Evolutionary conservation across 129 eudicot species (phyloP).

Genomic region (Sambucus nigra): DNA sequence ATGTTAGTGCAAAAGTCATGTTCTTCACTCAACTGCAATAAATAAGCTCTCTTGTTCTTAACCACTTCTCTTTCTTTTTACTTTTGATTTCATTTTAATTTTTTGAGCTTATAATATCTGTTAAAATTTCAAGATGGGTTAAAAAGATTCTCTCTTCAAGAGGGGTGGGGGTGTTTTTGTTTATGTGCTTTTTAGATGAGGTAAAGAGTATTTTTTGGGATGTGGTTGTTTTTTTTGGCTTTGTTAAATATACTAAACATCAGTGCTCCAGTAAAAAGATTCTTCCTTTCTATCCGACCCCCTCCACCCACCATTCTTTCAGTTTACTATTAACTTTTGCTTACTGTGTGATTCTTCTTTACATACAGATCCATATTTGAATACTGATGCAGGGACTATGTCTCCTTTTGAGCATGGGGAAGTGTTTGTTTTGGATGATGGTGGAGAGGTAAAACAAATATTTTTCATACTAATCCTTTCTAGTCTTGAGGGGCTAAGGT

Average conservation of each 20-base stretch:
- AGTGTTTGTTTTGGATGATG: slow-evolving; percentile 91
- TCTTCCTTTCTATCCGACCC: background rate
- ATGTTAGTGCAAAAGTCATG: background rate
- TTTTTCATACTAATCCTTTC: background rate
- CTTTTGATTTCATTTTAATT: background rate
- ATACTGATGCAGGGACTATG: slow-evolving; percentile 99
- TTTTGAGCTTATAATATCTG: background rate
- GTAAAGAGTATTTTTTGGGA: background rate
- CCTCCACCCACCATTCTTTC: background rate
- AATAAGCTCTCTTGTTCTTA: background rate
- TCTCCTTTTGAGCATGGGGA: slow-evolving; percentile 99
- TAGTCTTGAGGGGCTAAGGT: too few species aligned
- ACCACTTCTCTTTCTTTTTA: background rate
- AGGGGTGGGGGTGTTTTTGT: background rate
- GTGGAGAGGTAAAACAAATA: slow-evolving; percentile 74
- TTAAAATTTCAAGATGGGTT: background rate
- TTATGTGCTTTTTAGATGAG: background rate
- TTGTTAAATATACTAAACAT: background rate
- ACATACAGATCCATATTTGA: slow-evolving; percentile 85
- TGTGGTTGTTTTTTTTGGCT: background rate
- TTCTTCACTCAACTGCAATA: background rate
- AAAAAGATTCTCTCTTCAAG: background rate
- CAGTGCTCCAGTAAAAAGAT: background rate
- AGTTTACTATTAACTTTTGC: background rate
- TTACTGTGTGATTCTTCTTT: slow-evolving; percentile 3